Evolutionary conservation across 116 monocot genomes (phyloP), one percentile per base, ranked within the genome.

Genomic region (Zostera marina): DNA sequence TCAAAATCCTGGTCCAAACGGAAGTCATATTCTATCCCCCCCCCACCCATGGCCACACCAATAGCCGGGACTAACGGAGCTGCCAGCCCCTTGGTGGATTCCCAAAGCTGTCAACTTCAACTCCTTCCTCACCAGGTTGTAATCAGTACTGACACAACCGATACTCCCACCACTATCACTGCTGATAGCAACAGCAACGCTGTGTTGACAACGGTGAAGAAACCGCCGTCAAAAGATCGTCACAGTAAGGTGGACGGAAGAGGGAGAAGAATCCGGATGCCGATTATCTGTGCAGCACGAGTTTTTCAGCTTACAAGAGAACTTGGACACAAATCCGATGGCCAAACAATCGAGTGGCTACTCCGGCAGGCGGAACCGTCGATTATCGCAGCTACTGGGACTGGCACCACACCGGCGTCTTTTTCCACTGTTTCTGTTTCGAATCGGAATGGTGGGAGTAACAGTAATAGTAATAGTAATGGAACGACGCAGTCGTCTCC

Each of bases 181-280:
- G 32, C 32, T 0, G 32, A 32, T 32, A 1, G 5, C 32, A 32
- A 32, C 32, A 32, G 5, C 32, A 32, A 32, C 32, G 32, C 32
- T 32, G 32, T 32, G 5, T 2, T 32, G 32, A 32, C 32, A 32
- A 32, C 32, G 32, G 32, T 32, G 32, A 32, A 32, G 32, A 87
- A 87, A 44, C 59, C 82, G 11, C 69, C 82, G 12, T 73, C 81
- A 24, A 87, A 87, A 63, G 87, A 68, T 44, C 60, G 68, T 11
- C 68, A 68, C 68, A 68, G 61, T 13, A 68, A 68, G 54, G 68
- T 68, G 4, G 87, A 87, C 42, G 87, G 87, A 22, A 70, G 86
- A 2, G 86, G 81, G 8, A 69, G 86, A 9, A 63, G 86, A 20
- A 87, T 87, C 52, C 81, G 86, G 43, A 87, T 87, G 81, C 86